phyloP scores from a whole-genome alignment of 208 protist species.

The Crithidia bombi region DNA sequence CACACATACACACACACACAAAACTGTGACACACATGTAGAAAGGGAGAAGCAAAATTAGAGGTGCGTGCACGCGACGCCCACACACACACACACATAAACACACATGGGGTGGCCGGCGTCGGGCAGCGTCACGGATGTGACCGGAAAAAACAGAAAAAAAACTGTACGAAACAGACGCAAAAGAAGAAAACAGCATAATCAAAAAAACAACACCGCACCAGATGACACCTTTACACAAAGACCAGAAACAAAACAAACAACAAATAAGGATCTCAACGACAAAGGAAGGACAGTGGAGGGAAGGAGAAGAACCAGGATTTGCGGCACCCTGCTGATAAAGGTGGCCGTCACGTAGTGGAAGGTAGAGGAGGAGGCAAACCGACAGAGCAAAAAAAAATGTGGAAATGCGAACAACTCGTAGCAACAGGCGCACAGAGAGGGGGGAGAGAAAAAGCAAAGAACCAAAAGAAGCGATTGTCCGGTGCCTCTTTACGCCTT shows the following conservation, averaged over 20 bases:
- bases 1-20: too few relatives aligned
- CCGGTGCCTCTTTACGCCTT: not conserved
- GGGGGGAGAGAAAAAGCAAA: not conserved
- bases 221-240: too few relatives aligned
- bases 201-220: too few relatives aligned
- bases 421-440: not conserved
- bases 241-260: too few relatives aligned
- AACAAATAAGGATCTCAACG: too few relatives aligned
- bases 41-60: not conserved
- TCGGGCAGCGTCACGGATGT: not conserved
- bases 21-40: too few relatives aligned
- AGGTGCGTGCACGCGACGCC: not conserved
- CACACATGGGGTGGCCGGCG: not conserved
- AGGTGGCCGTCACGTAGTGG: constrained; percentile 6
- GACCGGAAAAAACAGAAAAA: constrained; percentile 3
- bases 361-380: not conserved
- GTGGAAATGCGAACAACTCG: not conserved
- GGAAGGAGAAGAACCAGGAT: too few relatives aligned
- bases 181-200: constrained; percentile 2
- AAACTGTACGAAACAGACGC: not conserved
- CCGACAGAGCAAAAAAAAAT: not conserved
- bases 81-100: not conserved
- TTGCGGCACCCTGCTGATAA: too few relatives aligned
- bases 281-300: too few relatives aligned
- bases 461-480: constrained; percentile 4